Evolutionary conservation across 495 filamentous ascomycete genomes (phyloP), one percentile per base, ranked within the genome.

Genomic region (Chaetomium cochliodes): DNA sequence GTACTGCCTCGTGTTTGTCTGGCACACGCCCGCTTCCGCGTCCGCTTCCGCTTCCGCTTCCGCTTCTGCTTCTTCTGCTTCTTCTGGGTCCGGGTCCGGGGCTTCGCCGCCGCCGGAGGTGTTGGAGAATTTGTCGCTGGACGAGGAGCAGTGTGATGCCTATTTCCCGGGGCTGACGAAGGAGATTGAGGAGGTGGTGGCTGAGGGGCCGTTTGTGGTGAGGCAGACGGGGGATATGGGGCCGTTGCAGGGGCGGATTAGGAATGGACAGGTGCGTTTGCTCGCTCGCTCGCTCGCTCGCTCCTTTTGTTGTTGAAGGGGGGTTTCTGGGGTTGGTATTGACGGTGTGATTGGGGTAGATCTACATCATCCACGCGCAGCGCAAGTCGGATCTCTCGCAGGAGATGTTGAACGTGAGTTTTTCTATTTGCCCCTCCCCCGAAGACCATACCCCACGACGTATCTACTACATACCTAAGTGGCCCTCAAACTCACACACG

Each of bases 91-190:
- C n/a, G n/a, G 39, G 39, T 41, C 39, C 4, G 39, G 39, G 39
- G n/a, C 42, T 39, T 53, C 30, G 22, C 68, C 65, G 5, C 54
- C 77, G 7, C 65, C 67, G 5, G 68, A 73, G 39, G 63, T 76
- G 9, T 70, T 80, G 25, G 71, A 74, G 59, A 78, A 77, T 66
- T 70, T 78, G 23, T 77, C 69, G 41, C 73, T 84, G 11, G 74
- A 67, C 23, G 74, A 77, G 25, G 59, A 66, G 20, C 73, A 81
- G 65, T 84, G 82, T 69, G 46, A 66, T 15, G 65, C 70, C 51
- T 62, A 72, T 15, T 84, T 84, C 64, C 82, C 81, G 1, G 77
- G 76, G 6, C 69, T 84, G 9, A 77, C 74, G 11, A 71, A 74
- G 28, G 74, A 82, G 64, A 73, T 84, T 59, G 80, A 82, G 53